A percentile compares a stretch with the other conserved stretches of the same genome.
Evolutionary conservation across 2,329 filamentous ascomycete genomes (phyloP).

Genomic region (Tolypocladium cylindrosporum): DNA sequence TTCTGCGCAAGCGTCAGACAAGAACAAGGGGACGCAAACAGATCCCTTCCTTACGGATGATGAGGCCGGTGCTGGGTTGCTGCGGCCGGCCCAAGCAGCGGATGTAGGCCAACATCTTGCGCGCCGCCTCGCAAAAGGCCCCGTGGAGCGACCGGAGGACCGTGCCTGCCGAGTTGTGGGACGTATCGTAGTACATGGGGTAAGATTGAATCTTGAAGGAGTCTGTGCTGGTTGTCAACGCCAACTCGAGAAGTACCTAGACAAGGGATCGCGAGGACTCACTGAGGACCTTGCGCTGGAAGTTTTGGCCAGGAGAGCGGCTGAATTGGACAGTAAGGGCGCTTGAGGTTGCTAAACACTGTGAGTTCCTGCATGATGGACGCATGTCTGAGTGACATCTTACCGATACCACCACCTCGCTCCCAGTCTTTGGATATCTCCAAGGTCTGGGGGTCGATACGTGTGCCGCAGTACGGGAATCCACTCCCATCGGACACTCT

Average conservation of each 20-base stretch:
- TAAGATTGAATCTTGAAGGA: conserved; percentile 80
- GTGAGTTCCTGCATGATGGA: neutral
- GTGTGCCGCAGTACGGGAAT: conserved; percentile 87
- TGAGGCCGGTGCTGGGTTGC: conserved; percentile 47
- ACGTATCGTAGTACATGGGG: conserved; percentile 71
- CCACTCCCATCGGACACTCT: conserved; percentile 26
- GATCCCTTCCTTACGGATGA: conserved; percentile 44
- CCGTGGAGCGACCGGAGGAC: conserved; percentile 66
- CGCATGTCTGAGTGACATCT: conserved; percentile 11
- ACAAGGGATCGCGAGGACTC: conserved; percentile 15
- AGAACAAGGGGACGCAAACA: neutral
- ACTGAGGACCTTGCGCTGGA: conserved; percentile 71
- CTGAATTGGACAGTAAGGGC: conserved; percentile 71
- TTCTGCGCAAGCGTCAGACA: conserved; percentile 24
- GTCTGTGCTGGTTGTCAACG: conserved; percentile 21
- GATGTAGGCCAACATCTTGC: conserved; percentile 58
- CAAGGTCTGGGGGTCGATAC: conserved; percentile 65
- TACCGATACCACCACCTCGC: conserved; percentile 39
- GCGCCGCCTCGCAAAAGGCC: conserved; percentile 69
- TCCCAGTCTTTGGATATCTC: conserved; percentile 62
- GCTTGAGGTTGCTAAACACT: conserved; percentile 40
- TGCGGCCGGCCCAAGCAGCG: conserved; percentile 46
- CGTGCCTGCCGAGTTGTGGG: conserved; percentile 60
- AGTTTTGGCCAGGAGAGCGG: conserved; percentile 62
- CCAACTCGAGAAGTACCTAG: neutral